Conservation (phyloP, 2,329 filamentous ascomycete genomes). For the Fusarium sp. region DNA sequence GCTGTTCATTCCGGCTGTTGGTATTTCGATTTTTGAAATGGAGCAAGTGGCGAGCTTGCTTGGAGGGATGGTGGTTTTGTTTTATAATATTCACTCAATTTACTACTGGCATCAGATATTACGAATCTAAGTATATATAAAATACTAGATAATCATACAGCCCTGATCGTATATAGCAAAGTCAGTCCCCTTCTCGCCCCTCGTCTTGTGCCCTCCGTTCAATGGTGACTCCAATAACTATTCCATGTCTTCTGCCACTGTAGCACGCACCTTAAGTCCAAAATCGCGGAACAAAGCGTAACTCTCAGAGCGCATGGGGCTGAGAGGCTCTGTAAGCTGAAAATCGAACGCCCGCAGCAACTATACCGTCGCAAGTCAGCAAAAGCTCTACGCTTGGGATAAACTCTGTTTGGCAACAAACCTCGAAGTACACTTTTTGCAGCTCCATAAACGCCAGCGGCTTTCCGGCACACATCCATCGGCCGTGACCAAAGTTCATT, state of each 20-base stretch:
- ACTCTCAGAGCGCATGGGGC: not conserved
- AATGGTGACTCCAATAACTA: too few relatives aligned
- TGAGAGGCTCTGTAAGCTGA: not conserved
- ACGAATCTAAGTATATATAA: rapidly evolving
- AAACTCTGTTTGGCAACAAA: rapidly evolving
- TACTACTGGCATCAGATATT: not conserved
- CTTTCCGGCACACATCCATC: slow-evolving; percentile 9
- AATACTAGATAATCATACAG: too few relatives aligned
- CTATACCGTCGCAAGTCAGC: not conserved
- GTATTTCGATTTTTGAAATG: not conserved
- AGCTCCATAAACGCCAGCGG: slow-evolving; percentile 3
- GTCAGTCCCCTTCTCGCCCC: too few relatives aligned
- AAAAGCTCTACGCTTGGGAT: rapidly evolving
- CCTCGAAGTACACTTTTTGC: not conserved
- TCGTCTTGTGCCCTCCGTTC: too few relatives aligned
- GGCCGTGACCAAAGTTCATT: not conserved
- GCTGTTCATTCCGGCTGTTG: not conserved
- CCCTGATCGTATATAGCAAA: too few relatives aligned
- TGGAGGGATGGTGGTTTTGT: not conserved
- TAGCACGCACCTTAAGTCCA: not conserved
- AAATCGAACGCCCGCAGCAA: not conserved
- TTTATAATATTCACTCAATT: not conserved
- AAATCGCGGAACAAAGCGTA: not conserved
- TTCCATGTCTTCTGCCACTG: not conserved
- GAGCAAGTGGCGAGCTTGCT: not conserved